Percentiles rank a stretch among this genome's conserved stretches.
phyloP scores from a whole-genome alignment of 495 filamentous ascomycete species.

The Podospora pseudocomata region DNA sequence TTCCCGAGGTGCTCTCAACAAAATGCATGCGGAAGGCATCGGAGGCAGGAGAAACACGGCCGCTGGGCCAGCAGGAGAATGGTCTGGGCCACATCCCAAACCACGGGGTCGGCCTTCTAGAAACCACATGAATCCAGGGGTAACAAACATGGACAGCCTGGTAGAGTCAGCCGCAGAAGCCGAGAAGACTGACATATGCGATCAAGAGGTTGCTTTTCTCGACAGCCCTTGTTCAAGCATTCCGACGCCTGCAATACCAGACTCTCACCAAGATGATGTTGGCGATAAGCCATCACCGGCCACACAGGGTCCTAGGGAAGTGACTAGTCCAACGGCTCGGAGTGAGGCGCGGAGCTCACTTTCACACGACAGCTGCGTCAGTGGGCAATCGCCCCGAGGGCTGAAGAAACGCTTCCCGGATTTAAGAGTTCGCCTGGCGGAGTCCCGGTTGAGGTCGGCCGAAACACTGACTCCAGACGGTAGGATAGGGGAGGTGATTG shows the following conservation, averaged over 20 bases:
- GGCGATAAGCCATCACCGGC: background rate
- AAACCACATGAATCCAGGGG: background rate
- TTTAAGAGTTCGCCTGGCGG: constrained; percentile 20
- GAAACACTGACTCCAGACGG: background rate
- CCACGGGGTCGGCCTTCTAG: background rate
- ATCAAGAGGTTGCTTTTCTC: background rate
- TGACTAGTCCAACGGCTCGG: background rate
- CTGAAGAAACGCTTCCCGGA: constrained; percentile 28
- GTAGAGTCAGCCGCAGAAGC: background rate
- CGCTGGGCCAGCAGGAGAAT: background rate
- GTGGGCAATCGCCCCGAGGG: constrained; percentile 16
- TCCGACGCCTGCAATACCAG: constrained; percentile 1
- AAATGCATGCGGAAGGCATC: constrained; percentile 8
- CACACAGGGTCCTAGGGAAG: background rate
- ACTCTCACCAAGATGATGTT: background rate
- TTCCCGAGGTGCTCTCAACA: constrained; percentile 27
- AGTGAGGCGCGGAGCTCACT: constrained; percentile 14
- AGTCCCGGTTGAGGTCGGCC: constrained; percentile 12
- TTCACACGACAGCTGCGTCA: constrained; percentile 13
- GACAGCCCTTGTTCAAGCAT: background rate
- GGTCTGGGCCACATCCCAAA: background rate
- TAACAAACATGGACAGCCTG: constrained; percentile 5
- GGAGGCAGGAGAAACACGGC: background rate
- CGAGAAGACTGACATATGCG: background rate
- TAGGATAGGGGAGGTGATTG: background rate